Percentiles rank a stretch among this genome's conserved stretches.
Conservation (phyloP, 2,329 filamentous ascomycete species). For the Aspergillus tamarii region DNA sequence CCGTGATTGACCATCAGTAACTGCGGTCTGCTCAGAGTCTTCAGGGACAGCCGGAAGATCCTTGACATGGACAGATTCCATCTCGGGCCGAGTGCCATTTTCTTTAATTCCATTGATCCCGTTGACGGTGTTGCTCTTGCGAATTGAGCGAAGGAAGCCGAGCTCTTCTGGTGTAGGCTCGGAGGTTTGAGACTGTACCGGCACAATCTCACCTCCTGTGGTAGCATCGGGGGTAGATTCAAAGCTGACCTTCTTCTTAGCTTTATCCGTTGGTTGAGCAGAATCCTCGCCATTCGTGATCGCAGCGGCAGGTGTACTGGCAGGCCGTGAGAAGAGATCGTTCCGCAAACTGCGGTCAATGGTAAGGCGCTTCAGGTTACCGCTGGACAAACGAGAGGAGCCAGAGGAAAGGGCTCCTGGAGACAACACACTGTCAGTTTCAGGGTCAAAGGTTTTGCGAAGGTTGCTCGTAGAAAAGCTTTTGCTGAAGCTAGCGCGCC, state of each 20-base stretch:
- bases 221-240: conserved; percentile 56
- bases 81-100: conserved; percentile 56
- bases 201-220: conserved; percentile 56
- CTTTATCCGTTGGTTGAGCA: conserved; percentile 35
- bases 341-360: conserved; percentile 86
- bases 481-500: conserved; percentile 72
- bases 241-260: conserved; percentile 88
- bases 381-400: conserved; percentile 65
- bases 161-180: conserved; percentile 63
- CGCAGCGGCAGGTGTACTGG: conserved; percentile 35
- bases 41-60: conserved; percentile 81
- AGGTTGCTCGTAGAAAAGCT: conserved; percentile 88
- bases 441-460: conserved; percentile 76
- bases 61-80: conserved; percentile 72
- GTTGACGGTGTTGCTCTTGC: conserved; percentile 52
- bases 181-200: conserved; percentile 52
- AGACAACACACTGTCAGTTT: conserved; percentile 78
- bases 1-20: conserved; percentile 39
- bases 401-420: conserved; percentile 82
- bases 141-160: conserved; percentile 61
- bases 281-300: conserved; percentile 47
- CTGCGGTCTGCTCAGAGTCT: conserved; percentile 41
- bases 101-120: conserved; percentile 43
- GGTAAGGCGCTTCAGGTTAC: conserved; percentile 83
- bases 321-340: conserved; percentile 57